Evolutionary conservation across 2,329 filamentous ascomycete species (phyloP).

Genomic region (Amauroascus niger): DNA sequence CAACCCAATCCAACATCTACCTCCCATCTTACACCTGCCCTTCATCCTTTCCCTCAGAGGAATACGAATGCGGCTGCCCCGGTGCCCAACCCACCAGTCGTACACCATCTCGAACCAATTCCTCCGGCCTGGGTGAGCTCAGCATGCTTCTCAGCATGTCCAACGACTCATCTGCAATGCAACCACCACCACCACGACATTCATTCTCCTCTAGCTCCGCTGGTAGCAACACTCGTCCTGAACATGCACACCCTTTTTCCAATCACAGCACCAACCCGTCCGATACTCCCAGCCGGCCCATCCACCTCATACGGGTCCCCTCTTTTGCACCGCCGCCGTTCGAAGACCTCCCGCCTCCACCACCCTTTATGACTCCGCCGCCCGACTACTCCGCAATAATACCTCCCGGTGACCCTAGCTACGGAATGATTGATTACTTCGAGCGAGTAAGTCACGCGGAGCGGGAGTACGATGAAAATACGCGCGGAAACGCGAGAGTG

Average conservation of each 20-base stretch:
- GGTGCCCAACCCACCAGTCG: conserved; percentile 45
- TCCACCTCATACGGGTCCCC: conserved; percentile 71
- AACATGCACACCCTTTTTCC: not conserved
- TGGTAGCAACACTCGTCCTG: not conserved
- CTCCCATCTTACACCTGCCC: conserved; percentile 65
- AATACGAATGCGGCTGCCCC: conserved; percentile 57
- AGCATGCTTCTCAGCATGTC: conserved; percentile 8
- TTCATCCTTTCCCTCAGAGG: conserved; percentile 45
- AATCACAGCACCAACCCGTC: conserved; percentile 27
- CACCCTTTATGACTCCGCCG: conserved; percentile 66
- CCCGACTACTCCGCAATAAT: conserved; percentile 76
- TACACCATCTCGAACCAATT: conserved; percentile 21
- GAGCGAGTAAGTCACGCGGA: conserved; percentile 56
- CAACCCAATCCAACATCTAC: conserved; percentile 80
- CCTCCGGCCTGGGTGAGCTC: conserved; percentile 26
- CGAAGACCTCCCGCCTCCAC: conserved; percentile 68
- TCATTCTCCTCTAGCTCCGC: conserved; percentile 44
- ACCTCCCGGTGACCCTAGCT: conserved; percentile 58
- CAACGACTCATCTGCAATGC: conserved; percentile 11
- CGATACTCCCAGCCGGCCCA: conserved; percentile 52
- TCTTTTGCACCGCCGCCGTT: conserved; percentile 85
- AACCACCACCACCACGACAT: conserved; percentile 58
- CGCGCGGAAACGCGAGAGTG: conserved; percentile 32
- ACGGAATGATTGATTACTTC: conserved; percentile 61
- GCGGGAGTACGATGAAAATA: conserved; percentile 51